Percentiles rank a stretch among this genome's conserved stretches.
These are phyloP conservation scores for Chlamydomonas sp. DNA, from an alignment of 139 green algal species.

Conservation along the genomic window DNA sequence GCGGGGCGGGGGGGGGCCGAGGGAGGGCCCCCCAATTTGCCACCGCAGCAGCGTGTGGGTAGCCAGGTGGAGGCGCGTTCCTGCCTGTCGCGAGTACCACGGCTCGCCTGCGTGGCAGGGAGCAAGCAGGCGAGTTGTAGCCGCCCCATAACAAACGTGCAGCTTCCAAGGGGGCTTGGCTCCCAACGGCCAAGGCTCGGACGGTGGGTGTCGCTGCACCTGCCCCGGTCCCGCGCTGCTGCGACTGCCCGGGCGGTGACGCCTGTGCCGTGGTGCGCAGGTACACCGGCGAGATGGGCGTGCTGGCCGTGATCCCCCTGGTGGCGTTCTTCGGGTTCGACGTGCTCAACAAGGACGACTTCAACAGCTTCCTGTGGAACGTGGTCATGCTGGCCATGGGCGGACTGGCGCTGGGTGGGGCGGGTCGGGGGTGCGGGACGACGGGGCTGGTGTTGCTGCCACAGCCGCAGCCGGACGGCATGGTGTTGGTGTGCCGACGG, in stretches of 20 bases:
- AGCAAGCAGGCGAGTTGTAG: no score
- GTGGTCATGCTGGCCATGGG: slow-evolving; percentile 89
- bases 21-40: no score
- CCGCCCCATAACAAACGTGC: no score
- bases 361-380: slow-evolving; percentile 82
- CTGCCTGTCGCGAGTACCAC: no score
- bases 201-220: neutral
- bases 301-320: slow-evolving; percentile 77
- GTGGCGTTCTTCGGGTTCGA: slow-evolving; percentile 82
- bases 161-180: no score
- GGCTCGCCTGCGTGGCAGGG: no score
- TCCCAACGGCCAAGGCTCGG: no score
- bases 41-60: no score
- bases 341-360: slow-evolving; percentile 80
- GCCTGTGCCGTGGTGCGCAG: neutral
- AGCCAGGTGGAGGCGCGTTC: no score
- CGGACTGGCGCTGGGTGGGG: slow-evolving; percentile 71
- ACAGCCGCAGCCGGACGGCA: no score
- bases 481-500: no score
- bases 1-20: neutral
- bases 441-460: neutral
- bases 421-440: slow-evolving; percentile 48
- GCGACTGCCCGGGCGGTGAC: neutral
- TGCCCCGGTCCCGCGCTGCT: neutral
- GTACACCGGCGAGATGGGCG: slow-evolving; percentile 76